Evolutionary conservation across 1,284 basidiomycete genomes (phyloP).

Genomic region (Anthracocystis setariae): DNA sequence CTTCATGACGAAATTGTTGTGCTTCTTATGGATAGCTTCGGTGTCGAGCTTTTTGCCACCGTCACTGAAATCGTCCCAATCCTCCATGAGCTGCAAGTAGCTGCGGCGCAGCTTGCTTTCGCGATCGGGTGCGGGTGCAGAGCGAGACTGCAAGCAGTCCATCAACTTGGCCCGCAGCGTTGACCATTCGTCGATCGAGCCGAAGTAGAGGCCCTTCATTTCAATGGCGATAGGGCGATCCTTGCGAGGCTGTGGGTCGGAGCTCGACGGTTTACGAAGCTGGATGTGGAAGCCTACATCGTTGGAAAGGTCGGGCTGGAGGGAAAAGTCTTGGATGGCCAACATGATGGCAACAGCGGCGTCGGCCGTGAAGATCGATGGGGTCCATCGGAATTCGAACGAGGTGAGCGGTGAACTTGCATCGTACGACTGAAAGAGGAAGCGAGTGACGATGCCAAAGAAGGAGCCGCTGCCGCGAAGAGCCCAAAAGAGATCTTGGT

Average conservation of each 20-base stretch:
- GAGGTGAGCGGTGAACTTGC: slow-evolving; percentile 36
- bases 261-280: slow-evolving; percentile 22
- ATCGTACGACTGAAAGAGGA: slow-evolving; percentile 60
- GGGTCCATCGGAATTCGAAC: slow-evolving; percentile 52
- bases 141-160: slow-evolving; percentile 18
- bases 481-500: slow-evolving; percentile 59
- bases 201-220: slow-evolving; percentile 51
- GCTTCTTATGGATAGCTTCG: slow-evolving; percentile 42
- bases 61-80: slow-evolving; percentile 63
- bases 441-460: slow-evolving; percentile 66
- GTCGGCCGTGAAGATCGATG: slow-evolving; percentile 23
- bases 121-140: slow-evolving; percentile 34
- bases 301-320: slow-evolving; percentile 22
- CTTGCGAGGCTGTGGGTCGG: slow-evolving; percentile 19
- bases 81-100: slow-evolving; percentile 53
- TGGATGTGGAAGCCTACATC: slow-evolving; percentile 59
- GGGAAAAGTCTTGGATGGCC: slow-evolving; percentile 48
- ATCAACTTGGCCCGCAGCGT: slow-evolving; percentile 12
- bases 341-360: slow-evolving; percentile 28
- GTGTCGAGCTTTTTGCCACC: slow-evolving; percentile 59
- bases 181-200: slow-evolving; percentile 22
- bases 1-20: slow-evolving; percentile 62
- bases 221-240: slow-evolving; percentile 32
- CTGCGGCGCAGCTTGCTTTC: slow-evolving; percentile 12
- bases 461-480: slow-evolving; percentile 65